phyloP scores from a whole-genome alignment of 495 filamentous ascomycete species.

The Hyaloscypha variabilis region DNA sequence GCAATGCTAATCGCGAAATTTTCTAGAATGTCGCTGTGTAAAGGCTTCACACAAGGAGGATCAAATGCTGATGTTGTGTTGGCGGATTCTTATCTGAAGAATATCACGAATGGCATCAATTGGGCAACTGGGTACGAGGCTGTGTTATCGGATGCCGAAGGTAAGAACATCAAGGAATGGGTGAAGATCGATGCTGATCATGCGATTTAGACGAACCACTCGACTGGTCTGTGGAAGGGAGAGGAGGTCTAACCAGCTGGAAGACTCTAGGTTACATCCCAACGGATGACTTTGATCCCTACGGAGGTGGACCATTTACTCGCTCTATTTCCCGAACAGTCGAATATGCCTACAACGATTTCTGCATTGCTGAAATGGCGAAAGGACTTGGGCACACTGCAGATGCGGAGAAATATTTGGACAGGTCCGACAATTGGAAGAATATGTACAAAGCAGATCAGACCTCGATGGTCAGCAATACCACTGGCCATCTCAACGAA shows the following conservation, averaged over 20 bases:
- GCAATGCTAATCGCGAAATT: no score
- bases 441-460: constrained; percentile 70
- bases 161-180: constrained; percentile 35
- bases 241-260: constrained; percentile 61
- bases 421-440: constrained; percentile 65
- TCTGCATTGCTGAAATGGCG: constrained; percentile 68
- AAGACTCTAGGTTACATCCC: constrained; percentile 71
- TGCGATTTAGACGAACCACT: constrained; percentile 40
- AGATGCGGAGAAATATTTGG: constrained; percentile 64
- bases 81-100: constrained; percentile 65
- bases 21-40: constrained; percentile 58
- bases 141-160: constrained; percentile 61
- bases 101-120: constrained; percentile 62
- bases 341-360: constrained; percentile 81
- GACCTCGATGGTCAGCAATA: constrained; percentile 59
- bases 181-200: not conserved
- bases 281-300: constrained; percentile 66
- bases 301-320: constrained; percentile 70
- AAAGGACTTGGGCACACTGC: constrained; percentile 50
- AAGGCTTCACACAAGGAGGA: constrained; percentile 76
- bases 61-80: constrained; percentile 79
- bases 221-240: constrained; percentile 73
- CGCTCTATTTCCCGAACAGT: constrained; percentile 72
- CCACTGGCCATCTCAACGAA: constrained; percentile 17
- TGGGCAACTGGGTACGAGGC: constrained; percentile 73